Evolutionary conservation across 371 early-diverging fungal species (phyloP), one percentile per base, ranked within the genome.

Genomic region (Lichtheimia ornata): DNA sequence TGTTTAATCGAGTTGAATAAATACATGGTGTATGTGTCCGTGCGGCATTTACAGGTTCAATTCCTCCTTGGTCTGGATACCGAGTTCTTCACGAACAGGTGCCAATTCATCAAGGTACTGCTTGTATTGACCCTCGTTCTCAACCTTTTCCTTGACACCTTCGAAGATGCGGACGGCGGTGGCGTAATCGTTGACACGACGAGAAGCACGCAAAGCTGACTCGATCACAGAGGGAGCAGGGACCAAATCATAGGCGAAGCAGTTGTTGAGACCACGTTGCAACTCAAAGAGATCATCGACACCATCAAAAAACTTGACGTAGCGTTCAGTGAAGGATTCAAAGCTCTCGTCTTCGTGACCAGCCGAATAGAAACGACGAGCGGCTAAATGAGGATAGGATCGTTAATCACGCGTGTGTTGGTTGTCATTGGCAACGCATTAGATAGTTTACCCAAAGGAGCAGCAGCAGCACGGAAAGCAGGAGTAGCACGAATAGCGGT

Each of bases 201-300:
- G 90, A 67, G 93, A 80, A 28, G 97, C 97, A 73, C 85, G 88
- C 65, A 96, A 79, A 40, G 96, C 95, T 52, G 96, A 90, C 67
- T 88, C 90, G 69, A 95, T 83, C 42, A 96, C 92, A 50, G 89
- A 85, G 66, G 92, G 85, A 40, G 94, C 81, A 53, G 97, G 97
- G 15, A 96, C 96, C 72, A 95, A 86, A 85, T 96, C 96, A 76
- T 95, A 94, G 55, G 94, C 90, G 70, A 97, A 97, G 74, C 93
- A 90, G 80, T 97, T 95, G 90, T 96, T 97, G 70, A 98, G 85
- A 50, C 97, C 96, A 68, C 97, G 89, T 84, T 96, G 95, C 53
- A 98, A 86, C 83, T 98, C 98, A 73, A 95, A 97, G 69, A 93
- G 87, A 82, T 97, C 97, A 63, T 94, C 94, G 55, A 90, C 91